phyloP scores from a whole-genome alignment of 2,329 filamentous ascomycete species.

The Calonectria multiphialidica region DNA sequence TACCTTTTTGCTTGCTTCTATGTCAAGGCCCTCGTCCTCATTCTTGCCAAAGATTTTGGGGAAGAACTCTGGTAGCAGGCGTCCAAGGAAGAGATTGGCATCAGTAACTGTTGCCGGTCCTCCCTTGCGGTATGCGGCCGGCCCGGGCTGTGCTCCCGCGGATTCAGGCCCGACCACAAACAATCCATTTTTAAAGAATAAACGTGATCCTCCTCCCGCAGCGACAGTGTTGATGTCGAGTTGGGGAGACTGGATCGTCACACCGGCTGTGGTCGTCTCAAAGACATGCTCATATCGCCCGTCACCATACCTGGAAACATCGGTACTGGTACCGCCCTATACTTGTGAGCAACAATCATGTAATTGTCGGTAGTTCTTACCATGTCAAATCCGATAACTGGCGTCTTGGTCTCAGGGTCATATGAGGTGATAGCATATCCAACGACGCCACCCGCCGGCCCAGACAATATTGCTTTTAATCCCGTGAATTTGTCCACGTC shows the following conservation, averaged over 20 bases:
- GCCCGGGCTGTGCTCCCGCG: constrained; percentile 89
- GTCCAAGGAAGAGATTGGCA: constrained; percentile 87
- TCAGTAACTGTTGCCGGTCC: constrained; percentile 94
- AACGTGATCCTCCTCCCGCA: constrained; percentile 84
- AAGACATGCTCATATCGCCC: constrained; percentile 94
- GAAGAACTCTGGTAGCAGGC: constrained; percentile 90
- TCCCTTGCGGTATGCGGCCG: constrained; percentile 90
- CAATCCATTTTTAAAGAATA: constrained; percentile 90
- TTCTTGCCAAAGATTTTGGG: constrained; percentile 95
- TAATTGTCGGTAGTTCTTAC: constrained; percentile 35
- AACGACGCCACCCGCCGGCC: constrained; percentile 92
- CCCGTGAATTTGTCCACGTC: constrained; percentile 88
- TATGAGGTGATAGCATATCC: constrained; percentile 94
- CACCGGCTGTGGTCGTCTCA: constrained; percentile 93
- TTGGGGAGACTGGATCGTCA: constrained; percentile 92
- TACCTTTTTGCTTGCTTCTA: constrained; percentile 78
- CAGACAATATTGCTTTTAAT: constrained; percentile 86
- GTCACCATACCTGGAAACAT: constrained; percentile 88
- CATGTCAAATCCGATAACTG: constrained; percentile 97
- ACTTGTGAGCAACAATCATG: constrained; percentile 21
- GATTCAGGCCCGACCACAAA: constrained; percentile 94
- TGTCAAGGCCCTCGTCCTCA: constrained; percentile 84
- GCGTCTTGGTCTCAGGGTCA: constrained; percentile 83
- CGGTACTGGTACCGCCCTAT: constrained; percentile 85
- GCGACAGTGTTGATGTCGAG: constrained; percentile 96